phyloP scores from a whole-genome alignment of 371 early-diverging fungal genomes.

The Haplosporangium sp. region DNA sequence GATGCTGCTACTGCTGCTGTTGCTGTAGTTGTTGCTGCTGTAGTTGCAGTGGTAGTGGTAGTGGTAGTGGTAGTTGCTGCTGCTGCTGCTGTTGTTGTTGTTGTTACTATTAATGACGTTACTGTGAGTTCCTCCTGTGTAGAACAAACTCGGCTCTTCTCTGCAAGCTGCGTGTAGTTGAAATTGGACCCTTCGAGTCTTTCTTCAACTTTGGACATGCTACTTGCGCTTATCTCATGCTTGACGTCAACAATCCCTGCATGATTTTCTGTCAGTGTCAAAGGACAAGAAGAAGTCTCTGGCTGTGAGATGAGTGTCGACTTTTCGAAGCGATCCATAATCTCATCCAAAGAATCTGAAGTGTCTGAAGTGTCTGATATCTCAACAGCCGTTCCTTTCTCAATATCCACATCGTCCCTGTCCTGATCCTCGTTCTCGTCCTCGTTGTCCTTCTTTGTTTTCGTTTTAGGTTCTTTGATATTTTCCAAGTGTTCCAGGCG shows the following conservation, averaged over 20 bases:
- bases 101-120: no score
- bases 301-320: conserved; percentile 26
- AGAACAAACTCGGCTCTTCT: no score
- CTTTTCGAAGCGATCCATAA: conserved; percentile 25
- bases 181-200: no score
- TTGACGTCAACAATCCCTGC: not conserved
- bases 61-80: no score
- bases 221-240: not conserved
- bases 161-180: no score
- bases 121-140: no score
- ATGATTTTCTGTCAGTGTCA: not conserved
- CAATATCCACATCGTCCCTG: not conserved
- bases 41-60: no score
- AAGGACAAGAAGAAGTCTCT: not conserved
- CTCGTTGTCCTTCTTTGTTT: not conserved
- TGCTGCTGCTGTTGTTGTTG: no score
- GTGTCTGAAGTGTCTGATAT: conserved; percentile 5
- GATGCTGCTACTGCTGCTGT: no score
- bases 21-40: no score
- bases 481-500: conserved; percentile 9
- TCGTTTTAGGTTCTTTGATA: not conserved
- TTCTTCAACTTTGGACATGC: no score
- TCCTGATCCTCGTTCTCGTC: not conserved
- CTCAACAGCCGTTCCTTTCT: not conserved
- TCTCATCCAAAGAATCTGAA: conserved; percentile 23